Conservation (phyloP, 139 green algal species). For the Trebouxia sp. region DNA sequence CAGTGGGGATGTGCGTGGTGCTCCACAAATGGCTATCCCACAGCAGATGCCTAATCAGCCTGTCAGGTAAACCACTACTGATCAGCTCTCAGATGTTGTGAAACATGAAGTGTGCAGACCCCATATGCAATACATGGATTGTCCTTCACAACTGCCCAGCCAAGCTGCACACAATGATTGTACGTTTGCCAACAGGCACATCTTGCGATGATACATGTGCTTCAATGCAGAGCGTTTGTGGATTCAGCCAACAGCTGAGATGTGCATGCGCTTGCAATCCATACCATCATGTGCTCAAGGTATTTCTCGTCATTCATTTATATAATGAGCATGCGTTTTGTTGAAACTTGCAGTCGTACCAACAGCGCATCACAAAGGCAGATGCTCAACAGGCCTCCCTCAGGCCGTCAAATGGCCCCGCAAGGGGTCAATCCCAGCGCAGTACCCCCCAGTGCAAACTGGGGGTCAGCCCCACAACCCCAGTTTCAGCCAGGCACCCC, state of each 20-base stretch:
- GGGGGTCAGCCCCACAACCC: not conserved
- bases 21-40: not conserved
- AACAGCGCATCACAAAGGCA: not conserved
- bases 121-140: no score
- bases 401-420: not conserved
- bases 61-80: not conserved
- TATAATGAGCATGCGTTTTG: not conserved
- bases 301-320: no score
- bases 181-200: not conserved
- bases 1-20: not conserved
- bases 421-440: not conserved
- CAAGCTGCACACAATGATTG: no score
- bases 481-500: no score
- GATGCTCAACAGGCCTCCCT: conserved; percentile 12
- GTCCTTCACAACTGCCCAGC: no score
- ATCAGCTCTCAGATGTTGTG: no score
- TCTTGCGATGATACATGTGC: no score
- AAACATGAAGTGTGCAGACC: no score
- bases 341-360: not conserved
- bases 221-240: no score
- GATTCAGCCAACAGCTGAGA: no score
- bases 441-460: not conserved
- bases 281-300: no score
- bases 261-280: no score
- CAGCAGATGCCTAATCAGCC: not conserved